Evolutionary conservation across 768 basidiomycete genomes (phyloP).

Genomic region (Boletales sp.): DNA sequence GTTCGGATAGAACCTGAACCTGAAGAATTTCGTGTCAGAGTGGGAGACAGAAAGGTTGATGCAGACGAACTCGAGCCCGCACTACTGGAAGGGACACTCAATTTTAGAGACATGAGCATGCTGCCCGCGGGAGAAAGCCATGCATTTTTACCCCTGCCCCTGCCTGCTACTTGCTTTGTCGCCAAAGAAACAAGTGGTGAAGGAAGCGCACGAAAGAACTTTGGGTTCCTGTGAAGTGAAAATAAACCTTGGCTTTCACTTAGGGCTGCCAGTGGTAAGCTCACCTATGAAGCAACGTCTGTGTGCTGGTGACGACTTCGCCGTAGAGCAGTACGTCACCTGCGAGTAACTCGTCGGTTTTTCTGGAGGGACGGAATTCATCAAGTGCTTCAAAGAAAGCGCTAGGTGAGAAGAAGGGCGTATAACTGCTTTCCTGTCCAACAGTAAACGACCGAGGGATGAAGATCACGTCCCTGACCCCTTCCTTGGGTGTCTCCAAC

Average conservation of each 20-base stretch:
- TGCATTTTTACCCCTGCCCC: constrained; percentile 83
- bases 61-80: constrained; percentile 3
- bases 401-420: constrained; percentile 70
- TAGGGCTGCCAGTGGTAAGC: constrained; percentile 18
- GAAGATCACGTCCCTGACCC: constrained; percentile 53
- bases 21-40: background rate
- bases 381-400: constrained; percentile 56
- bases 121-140: constrained; percentile 94
- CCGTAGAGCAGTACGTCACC: constrained; percentile 84
- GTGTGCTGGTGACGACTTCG: constrained; percentile 90
- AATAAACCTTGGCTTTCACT: background rate
- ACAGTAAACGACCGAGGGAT: constrained; percentile 47
- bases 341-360: constrained; percentile 43
- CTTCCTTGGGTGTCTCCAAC: constrained; percentile 32
- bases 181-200: constrained; percentile 81
- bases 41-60: background rate
- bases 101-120: constrained; percentile 55
- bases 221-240: constrained; percentile 60
- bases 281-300: constrained; percentile 91
- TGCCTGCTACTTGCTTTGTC: constrained; percentile 80
- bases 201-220: constrained; percentile 63
- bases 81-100: constrained; percentile 19
- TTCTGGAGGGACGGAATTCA: constrained; percentile 20
- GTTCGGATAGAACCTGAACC: constrained; percentile 24
- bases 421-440: constrained; percentile 37